Evolutionary conservation across 1,139 yeast genomes (phyloP), one percentile per base, ranked within the genome.

Genomic region (Candida mesenterica): DNA sequence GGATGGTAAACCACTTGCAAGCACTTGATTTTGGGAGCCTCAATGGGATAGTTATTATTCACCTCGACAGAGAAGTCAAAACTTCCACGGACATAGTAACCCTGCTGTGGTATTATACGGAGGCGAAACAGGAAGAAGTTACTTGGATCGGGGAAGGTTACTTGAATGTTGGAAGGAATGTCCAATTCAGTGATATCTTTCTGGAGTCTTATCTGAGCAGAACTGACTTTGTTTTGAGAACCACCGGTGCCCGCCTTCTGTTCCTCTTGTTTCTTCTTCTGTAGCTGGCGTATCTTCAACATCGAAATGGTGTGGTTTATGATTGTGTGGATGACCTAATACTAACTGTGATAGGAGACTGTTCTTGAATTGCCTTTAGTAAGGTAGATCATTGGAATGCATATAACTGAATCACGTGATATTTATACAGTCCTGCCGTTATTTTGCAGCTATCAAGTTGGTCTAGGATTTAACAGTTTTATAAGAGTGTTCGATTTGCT

Each of bases 21-120:
- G 49, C 95, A 84, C 48, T 75, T 72, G 39, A 88, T 89, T 55
- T 82, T 85, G 5, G 98, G 98, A 14, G 97, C 92, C 33, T 86
- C 94, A 42, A 90, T 92, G 1, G 98, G 98, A 61, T 83, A 92
- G 48, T 81, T 82, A 31, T 76, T 77, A 37, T 77, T 77, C 32
- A 89, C 73, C 28, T 67, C 68, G 33, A 90, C 77, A 20, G 70
- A 66, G 58, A 92, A 92, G 26, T 57, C 57, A 62, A 90, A 89
- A 15, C 52, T 55, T 1, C 97, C 97, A 15, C 73, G 72, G 34
- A 63, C 61, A 57, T 90, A 92, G 56, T 74, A 77, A 10, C 97
- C 97, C 50, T 83, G 89, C 45, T 78, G 84, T 1, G 98, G 97
- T 23, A 52, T 58, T 15, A 90, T 73, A 9, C 55, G 52, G 14